Percentiles rank a stretch among this genome's conserved stretches.
These are phyloP conservation scores for Suillus bovinus DNA, from an alignment of 768 basidiomycete species.

Conservation along the genomic window DNA sequence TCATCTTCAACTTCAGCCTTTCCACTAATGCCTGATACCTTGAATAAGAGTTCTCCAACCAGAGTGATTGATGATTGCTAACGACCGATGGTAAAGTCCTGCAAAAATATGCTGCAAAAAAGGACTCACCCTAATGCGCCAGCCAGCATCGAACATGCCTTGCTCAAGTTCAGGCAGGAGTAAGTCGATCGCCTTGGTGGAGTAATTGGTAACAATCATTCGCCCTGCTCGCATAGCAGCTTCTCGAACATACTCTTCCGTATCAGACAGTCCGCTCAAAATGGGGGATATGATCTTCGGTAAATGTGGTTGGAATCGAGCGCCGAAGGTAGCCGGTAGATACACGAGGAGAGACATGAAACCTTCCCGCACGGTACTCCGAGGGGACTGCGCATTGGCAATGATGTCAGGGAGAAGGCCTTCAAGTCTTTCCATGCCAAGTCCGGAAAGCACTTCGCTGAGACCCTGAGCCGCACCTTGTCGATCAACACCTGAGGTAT, in stretches of 20 bases:
- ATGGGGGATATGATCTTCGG: conserved; percentile 94
- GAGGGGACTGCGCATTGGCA: conserved; percentile 83
- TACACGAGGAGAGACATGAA: conserved; percentile 98
- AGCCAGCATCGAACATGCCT: conserved; percentile 92
- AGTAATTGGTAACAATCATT: conserved; percentile 97
- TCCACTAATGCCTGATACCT: conserved; percentile 92
- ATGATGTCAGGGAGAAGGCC: conserved; percentile 93
- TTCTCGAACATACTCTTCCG: conserved; percentile 93
- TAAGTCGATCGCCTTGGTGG: conserved; percentile 87
- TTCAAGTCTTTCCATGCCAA: conserved; percentile 98
- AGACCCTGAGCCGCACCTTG: conserved; percentile 98
- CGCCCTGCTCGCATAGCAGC: conserved; percentile 98
- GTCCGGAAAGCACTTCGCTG: conserved; percentile 90
- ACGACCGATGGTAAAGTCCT: conserved; percentile 12
- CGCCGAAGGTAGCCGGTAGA: conserved; percentile 93
- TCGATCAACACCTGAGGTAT: conserved; percentile 92
- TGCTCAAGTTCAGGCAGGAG: conserved; percentile 91
- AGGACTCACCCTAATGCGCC: conserved; percentile 85
- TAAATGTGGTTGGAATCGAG: conserved; percentile 93
- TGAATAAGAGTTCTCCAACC: conserved; percentile 94
- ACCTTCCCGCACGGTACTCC: conserved; percentile 92
- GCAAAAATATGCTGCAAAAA: not conserved
- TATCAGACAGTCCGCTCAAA: conserved; percentile 85
- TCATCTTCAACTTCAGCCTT: conserved; percentile 80
- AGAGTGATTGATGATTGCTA: conserved; percentile 95